These are phyloP conservation scores for Claviceps purpurea DNA, from an alignment of 2,329 filamentous ascomycete genomes.

Conservation along the genomic window DNA sequence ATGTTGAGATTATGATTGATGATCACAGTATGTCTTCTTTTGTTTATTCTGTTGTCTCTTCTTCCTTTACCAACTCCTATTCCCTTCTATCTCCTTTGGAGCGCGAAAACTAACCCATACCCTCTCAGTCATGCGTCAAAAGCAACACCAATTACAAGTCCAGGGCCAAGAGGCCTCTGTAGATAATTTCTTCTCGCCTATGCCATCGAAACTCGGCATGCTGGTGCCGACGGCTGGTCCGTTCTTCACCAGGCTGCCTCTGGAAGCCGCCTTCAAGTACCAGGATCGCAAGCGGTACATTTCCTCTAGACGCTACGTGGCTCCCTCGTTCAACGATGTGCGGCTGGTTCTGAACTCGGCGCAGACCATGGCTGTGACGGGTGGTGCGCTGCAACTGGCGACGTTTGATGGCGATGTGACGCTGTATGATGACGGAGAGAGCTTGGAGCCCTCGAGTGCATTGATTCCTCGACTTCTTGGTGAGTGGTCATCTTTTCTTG, in stretches of 20 bases:
- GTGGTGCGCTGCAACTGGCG: slow-evolving; percentile 64
- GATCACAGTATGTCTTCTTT: slow-evolving; percentile 61
- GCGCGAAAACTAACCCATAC: neutral
- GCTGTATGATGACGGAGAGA: slow-evolving; percentile 81
- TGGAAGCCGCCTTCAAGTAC: slow-evolving; percentile 82
- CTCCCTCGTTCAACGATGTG: slow-evolving; percentile 94
- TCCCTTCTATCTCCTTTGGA: too few relatives aligned
- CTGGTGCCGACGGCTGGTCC: slow-evolving; percentile 83
- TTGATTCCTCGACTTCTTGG: slow-evolving; percentile 53
- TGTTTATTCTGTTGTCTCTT: neutral
- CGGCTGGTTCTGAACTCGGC: slow-evolving; percentile 88
- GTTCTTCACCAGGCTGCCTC: slow-evolving; percentile 79
- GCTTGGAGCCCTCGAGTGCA: slow-evolving; percentile 60
- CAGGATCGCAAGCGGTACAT: slow-evolving; percentile 81
- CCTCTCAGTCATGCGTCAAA: slow-evolving; percentile 54
- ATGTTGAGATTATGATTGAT: slow-evolving; percentile 82
- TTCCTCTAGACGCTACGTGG: slow-evolving; percentile 81
- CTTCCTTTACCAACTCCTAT: too few relatives aligned
- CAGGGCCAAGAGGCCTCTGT: slow-evolving; percentile 1
- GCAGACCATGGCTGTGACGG: slow-evolving; percentile 82
- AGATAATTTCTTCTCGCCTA: slow-evolving; percentile 20
- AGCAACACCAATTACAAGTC: slow-evolving; percentile 11
- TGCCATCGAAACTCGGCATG: slow-evolving; percentile 77
- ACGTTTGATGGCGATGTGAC: slow-evolving; percentile 98
- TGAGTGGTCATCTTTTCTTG: slow-evolving; percentile 11